Evolutionary conservation across 192 early-diverging fungal species (phyloP).

Genomic region (Coemansia sp.): DNA sequence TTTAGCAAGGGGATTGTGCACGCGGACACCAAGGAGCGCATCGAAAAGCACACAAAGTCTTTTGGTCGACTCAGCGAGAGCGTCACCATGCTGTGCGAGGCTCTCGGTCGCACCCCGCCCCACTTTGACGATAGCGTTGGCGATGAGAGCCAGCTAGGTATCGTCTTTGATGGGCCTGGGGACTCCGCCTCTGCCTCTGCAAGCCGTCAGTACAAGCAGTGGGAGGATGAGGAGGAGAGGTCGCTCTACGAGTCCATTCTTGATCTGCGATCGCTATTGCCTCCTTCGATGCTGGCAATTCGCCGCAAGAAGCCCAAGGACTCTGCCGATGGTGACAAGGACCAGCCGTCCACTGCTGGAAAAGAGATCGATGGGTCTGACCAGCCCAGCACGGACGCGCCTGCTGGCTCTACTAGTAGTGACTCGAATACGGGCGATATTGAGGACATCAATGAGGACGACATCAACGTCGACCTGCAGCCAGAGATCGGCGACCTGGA

Average conservation of each 20-base stretch:
- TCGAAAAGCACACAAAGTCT: slow-evolving; percentile 27
- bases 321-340: slow-evolving; percentile 12
- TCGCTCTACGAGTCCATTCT: slow-evolving; percentile 87
- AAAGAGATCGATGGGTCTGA: background rate
- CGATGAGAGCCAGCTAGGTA: slow-evolving; percentile 36
- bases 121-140: slow-evolving; percentile 74
- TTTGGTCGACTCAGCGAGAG: slow-evolving; percentile 38
- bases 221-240: slow-evolving; percentile 93
- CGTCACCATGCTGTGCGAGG: slow-evolving; percentile 64
- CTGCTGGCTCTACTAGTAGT: background rate
- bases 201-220: slow-evolving; percentile 48
- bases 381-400: background rate
- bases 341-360: background rate
- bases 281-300: slow-evolving; percentile 73
- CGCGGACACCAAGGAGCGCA: slow-evolving; percentile 37
- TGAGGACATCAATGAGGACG: slow-evolving; percentile 24
- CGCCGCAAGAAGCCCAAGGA: slow-evolving; percentile 20
- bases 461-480: slow-evolving; percentile 21
- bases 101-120: slow-evolving; percentile 73
- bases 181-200: slow-evolving; percentile 10
- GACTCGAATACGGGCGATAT: background rate
- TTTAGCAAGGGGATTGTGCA: slow-evolving; percentile 70
- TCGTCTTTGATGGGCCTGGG: slow-evolving; percentile 43
- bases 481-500: slow-evolving; percentile 2
- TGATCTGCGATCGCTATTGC: slow-evolving; percentile 78